A percentile compares a stretch with the other conserved stretches of the same genome.
These are phyloP conservation scores for Linaria vulgaris DNA, from an alignment of 257 asterid genomes.

Conservation along the genomic window DNA sequence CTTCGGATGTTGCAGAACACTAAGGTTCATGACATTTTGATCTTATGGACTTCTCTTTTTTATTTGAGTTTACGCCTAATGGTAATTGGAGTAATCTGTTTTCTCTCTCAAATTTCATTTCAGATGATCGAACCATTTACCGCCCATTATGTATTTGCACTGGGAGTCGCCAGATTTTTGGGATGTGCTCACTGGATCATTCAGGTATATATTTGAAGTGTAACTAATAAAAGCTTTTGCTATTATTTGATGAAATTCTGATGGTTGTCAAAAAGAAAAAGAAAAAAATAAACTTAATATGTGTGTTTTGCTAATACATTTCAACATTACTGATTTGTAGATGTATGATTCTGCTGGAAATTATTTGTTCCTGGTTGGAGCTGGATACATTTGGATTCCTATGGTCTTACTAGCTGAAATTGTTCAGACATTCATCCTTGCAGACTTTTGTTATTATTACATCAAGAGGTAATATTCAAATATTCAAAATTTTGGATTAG, in stretches of 20 bases:
- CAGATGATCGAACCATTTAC: slow-evolving; percentile 95
- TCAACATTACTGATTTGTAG: slow-evolving; percentile 29
- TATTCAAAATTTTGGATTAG: neutral
- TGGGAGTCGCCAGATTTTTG: slow-evolving; percentile 78
- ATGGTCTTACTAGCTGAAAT: slow-evolving; percentile 63
- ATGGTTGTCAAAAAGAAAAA: too few relatives aligned
- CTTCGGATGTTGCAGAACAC: slow-evolving; percentile 90
- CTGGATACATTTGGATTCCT: slow-evolving; percentile 73
- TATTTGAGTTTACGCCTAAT: neutral
- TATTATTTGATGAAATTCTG: too few relatives aligned
- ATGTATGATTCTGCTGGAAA: slow-evolving; percentile 68
- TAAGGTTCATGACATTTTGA: slow-evolving; percentile 40
- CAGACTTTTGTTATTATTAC: slow-evolving; percentile 90
- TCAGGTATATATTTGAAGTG: slow-evolving; percentile 44
- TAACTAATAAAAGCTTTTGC: neutral
- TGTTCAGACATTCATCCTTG: slow-evolving; percentile 87
- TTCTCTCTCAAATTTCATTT: slow-evolving; percentile 1
- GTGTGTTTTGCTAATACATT: too few relatives aligned
- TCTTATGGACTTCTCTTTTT: neutral
- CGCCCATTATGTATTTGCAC: slow-evolving; percentile 87
- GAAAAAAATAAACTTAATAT: neutral
- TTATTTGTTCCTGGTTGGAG: slow-evolving; percentile 54
- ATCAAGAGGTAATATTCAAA: slow-evolving; percentile 57
- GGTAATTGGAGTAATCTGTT: neutral
- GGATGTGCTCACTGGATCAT: slow-evolving; percentile 95